Conservation (phyloP, 2,329 filamentous ascomycete species). For the Paecilomyces niveus region DNA sequence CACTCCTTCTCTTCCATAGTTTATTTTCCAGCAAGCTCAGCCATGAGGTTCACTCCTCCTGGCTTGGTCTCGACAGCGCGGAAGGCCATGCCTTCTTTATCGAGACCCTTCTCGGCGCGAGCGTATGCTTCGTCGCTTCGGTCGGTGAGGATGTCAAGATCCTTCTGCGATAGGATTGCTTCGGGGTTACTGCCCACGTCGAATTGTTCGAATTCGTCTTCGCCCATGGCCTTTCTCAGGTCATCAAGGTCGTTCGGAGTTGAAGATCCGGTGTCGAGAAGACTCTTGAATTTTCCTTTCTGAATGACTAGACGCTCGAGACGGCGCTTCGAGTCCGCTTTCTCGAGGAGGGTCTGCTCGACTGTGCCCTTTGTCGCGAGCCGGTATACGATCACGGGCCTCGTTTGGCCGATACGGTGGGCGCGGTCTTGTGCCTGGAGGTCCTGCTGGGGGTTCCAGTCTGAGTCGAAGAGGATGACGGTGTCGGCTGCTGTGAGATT, state of each 20-base stretch:
- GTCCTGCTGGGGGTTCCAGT: conserved; percentile 97
- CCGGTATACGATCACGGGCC: conserved; percentile 86
- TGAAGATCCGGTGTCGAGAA: conserved; percentile 51
- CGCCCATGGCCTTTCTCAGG: conserved; percentile 56
- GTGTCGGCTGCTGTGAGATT: conserved; percentile 89
- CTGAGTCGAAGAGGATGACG: conserved; percentile 80
- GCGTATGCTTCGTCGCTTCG: conserved; percentile 61
- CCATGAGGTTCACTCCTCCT: conserved; percentile 33
- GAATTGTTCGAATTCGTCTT: conserved; percentile 65
- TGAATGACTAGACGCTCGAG: conserved; percentile 94
- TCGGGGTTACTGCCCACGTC: conserved; percentile 49
- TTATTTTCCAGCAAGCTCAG: conserved; percentile 16
- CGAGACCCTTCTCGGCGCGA: conserved; percentile 69
- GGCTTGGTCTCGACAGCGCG: conserved; percentile 73
- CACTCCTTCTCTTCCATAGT: not conserved
- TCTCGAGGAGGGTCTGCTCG: conserved; percentile 77
- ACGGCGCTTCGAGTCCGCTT: conserved; percentile 83
- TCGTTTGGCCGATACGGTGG: conserved; percentile 88
- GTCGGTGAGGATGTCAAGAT: conserved; percentile 74
- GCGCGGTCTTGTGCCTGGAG: conserved; percentile 93
- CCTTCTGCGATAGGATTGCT: conserved; percentile 65
- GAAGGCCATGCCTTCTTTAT: conserved; percentile 51
- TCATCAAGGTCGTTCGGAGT: conserved; percentile 50
- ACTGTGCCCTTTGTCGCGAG: conserved; percentile 90
- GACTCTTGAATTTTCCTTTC: conserved; percentile 74